Base-by-base conservation (phyloP, 305 asterid genomes). In the Fraxinus angustifolia region DNA sequence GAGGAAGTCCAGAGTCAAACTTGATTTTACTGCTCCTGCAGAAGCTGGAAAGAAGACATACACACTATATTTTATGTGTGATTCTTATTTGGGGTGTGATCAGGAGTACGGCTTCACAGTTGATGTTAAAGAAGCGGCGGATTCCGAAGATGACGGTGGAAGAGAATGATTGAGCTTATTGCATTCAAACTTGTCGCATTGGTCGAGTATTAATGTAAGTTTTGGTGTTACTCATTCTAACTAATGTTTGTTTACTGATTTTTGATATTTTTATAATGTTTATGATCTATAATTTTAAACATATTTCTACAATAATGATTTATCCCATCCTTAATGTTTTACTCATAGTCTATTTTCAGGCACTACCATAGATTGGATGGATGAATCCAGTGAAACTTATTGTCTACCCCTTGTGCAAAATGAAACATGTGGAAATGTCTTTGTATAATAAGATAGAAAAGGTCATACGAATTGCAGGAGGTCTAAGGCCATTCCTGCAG, bases 81-180 rank as follows among this genome's bases (percentile, higher is more conserved):
- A 94, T 88, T 96, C 98, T 21, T 92, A 94, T 85, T 74, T 92
- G 80, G 98, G 98, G 21, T 94, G 95, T 74, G 98, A 95, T 86
- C 96, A 93, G 87, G 97, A 95, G 84, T 90, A 92, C 73, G 86
- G 23, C 81, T 92, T 92, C 87, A 84, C 90, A 5, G 79, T 93
- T 73, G 94, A 94, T 65, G 92, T 93, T 31, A 93, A 90, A 86
- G 97, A 90, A 50, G 86, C 85, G 3, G 85, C 36, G 50, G 78
- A 80, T 77, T 62, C 76, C 0, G 91, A 87, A 53, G 91, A 86
- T 26, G 89, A 58, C n/a, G 56, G 73, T 50, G 79, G 76, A 38
- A 75, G 72, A 75, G 78, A 80, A 12, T 68, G 76, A 48, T 14
- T 4, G 58, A 75, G 34, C 75, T 62, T 8, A 11, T 74, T 34